Percentiles rank a stretch among this genome's conserved stretches.
These are phyloP conservation scores for Trametes versicolor DNA, from an alignment of 1,284 basidiomycete species.

Conservation along the genomic window DNA sequence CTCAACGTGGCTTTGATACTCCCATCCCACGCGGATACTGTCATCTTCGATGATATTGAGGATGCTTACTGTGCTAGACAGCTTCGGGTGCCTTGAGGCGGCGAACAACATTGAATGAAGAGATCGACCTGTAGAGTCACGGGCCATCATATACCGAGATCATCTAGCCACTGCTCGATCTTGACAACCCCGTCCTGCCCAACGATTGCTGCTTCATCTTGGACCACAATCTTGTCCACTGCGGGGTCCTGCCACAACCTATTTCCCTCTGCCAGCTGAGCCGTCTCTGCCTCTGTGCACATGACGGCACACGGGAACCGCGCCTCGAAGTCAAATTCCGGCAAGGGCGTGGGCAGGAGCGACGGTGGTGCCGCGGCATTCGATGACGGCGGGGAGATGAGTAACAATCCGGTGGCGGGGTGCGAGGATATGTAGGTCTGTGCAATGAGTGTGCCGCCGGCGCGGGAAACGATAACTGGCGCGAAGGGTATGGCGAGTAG, in stretches of 20 bases:
- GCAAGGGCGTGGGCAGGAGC: constrained; percentile 52
- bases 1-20: not conserved
- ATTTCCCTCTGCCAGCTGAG: constrained; percentile 20
- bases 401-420: constrained; percentile 66
- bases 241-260: constrained; percentile 35
- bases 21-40: not conserved
- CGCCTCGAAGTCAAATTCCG: constrained; percentile 69
- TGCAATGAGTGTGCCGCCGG: constrained; percentile 61
- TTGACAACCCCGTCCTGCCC: constrained; percentile 37
- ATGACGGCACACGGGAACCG: constrained; percentile 70
- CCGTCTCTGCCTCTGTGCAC: constrained; percentile 38
- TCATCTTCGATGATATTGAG: not conserved
- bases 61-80: too few relatives aligned
- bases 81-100: too few relatives aligned
- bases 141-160: constrained; percentile 27
- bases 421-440: constrained; percentile 75
- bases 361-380: constrained; percentile 42
- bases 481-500: constrained; percentile 66
- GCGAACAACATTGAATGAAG: too few relatives aligned
- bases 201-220: constrained; percentile 21
- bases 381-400: constrained; percentile 65
- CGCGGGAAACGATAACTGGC: constrained; percentile 68
- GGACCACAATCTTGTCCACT: constrained; percentile 35
- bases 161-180: constrained; percentile 39
- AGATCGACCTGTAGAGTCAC: not conserved